Evolutionary conservation across 2,329 filamentous ascomycete genomes (phyloP), one percentile per base, ranked within the genome.

Genomic region (Trichoderma sp.): DNA sequence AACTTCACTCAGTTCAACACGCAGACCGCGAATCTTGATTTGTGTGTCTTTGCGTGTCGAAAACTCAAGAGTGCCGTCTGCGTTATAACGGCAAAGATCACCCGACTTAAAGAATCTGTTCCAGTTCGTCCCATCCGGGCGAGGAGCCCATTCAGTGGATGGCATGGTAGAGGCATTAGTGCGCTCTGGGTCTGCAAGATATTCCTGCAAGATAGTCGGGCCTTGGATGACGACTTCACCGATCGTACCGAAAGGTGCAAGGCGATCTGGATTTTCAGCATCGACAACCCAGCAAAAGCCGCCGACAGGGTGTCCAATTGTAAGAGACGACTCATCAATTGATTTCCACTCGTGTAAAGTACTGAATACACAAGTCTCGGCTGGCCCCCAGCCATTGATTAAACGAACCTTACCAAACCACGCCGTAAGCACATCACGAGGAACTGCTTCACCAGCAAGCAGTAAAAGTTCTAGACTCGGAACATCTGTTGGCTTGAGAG

Each of bases 31-130:
- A 14, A 91, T 80, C 79, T 91, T 91, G 63, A 91, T 85, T 78
- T 91, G 89, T 0, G 85, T 85, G 76, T 91, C 89, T 77, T 88
- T 89, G n/a, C 89, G 84, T 50, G 88, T 88, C 60, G 87, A 79
- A 71, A 85, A 87, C 0, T 84, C 77, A 6, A 88, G 78, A 24
- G 79, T 78, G 1, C 85, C 84, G 65, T 86, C 83, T 0, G 79
- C 78, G 41, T 84, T 79, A 27, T 86, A 86, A 60, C 80, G 80
- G 6, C 81, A 86, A 5, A 88, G 81, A 76, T 88, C 87, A 7
- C 87, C 87, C 1, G 87, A 87, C 74, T 84, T 84, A 77, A 87
- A 88, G 12, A 84, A 76, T 24, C 62, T 35, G 3, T 60, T 63
- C 6, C 81, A 81, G 24, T 33, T 14, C 18, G 12, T 4, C 16